Conservation (phyloP, 78 protist genomes). For the Tieghemostelium lacteum region DNA sequence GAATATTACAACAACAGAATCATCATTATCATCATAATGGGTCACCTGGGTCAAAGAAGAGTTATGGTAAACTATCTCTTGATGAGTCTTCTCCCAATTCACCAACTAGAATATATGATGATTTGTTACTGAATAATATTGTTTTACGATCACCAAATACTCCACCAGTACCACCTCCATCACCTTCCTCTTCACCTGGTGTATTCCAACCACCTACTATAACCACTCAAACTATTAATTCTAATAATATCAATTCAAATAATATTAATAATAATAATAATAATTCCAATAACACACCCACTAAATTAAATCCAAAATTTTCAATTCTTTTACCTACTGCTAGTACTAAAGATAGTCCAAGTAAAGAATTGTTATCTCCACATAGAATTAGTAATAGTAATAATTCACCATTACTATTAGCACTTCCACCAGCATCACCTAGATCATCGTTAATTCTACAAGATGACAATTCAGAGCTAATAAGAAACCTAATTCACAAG, state of each 20-base stretch:
- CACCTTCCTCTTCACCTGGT: neutral
- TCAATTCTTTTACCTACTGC: constrained; percentile 37
- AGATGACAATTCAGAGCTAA: constrained; percentile 31
- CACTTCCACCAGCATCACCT: constrained; percentile 74
- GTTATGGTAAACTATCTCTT: too few species aligned
- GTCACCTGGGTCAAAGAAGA: too few species aligned
- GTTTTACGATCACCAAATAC: constrained; percentile 32
- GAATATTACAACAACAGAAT: too few species aligned
- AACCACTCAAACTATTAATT: too few species aligned
- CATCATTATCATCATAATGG: too few species aligned
- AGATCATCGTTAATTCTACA: constrained; percentile 32
- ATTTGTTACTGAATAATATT: too few species aligned
- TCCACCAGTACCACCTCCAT: constrained; percentile 14
- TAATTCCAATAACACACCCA: neutral
- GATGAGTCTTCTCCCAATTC: too few species aligned
- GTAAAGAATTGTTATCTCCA: neutral
- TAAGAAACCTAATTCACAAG: constrained; percentile 42
- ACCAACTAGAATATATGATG: too few species aligned
- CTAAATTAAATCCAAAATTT: constrained; percentile 13
- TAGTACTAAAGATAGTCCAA: neutral
- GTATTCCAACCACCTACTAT: neutral
- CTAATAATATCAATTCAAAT: too few species aligned
- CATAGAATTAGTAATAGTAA: neutral
- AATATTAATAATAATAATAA: constrained; percentile 11
- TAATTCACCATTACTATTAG: neutral